Evolutionary conservation across 2,329 filamentous ascomycete genomes (phyloP).

Genomic region (Botryotinia narcissicola): DNA sequence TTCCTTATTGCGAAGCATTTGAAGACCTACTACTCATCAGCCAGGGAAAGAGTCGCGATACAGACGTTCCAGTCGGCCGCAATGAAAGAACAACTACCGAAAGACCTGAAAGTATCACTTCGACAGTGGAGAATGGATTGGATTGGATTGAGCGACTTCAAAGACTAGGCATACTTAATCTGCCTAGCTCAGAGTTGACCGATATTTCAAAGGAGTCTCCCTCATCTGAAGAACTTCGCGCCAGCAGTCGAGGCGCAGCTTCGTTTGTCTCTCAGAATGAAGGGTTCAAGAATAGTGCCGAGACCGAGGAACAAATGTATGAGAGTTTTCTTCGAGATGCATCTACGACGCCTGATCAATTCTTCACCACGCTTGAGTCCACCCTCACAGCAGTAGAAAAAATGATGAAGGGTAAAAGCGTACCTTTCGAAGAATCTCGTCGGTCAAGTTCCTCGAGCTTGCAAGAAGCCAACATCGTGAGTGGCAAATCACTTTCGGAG

Average conservation of each 20-base stretch:
- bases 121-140: neutral
- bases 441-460: neutral
- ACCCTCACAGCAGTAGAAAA: constrained; percentile 8
- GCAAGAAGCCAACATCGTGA: neutral
- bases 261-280: neutral
- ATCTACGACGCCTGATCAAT: constrained; percentile 8
- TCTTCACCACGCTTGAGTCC: constrained; percentile 8
- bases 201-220: neutral
- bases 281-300: constrained; percentile 3
- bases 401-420: constrained; percentile 2
- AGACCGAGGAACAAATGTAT: constrained; percentile 38
- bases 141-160: constrained; percentile 27
- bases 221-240: neutral
- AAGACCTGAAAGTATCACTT: neutral
- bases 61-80: neutral
- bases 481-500: neutral
- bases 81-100: neutral
- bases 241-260: neutral
- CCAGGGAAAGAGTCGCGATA: constrained; percentile 15
- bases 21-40: constrained; percentile 35
- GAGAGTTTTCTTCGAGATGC: constrained; percentile 26
- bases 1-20: constrained; percentile 36
- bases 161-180: constrained; percentile 14
- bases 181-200: neutral
- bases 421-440: neutral